Evolutionary conservation across 2,329 filamentous ascomycete species (phyloP).

Genomic region (Fusarium hainanense): DNA sequence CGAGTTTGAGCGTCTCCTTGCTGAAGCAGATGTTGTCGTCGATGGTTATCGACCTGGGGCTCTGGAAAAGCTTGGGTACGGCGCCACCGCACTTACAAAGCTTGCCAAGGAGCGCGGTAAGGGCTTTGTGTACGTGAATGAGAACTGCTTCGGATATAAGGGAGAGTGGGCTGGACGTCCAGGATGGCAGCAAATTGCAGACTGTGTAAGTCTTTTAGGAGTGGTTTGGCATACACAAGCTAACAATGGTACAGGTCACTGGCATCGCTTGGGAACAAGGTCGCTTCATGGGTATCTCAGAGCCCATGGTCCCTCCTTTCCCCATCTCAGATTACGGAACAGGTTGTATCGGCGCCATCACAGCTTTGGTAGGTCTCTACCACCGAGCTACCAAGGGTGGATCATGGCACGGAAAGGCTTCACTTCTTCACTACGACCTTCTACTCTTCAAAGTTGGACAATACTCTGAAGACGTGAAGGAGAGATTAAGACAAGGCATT

Average conservation of each 20-base stretch:
- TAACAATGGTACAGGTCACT: constrained; percentile 54
- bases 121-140: constrained; percentile 75
- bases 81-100: constrained; percentile 63
- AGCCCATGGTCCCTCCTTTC: constrained; percentile 74
- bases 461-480: constrained; percentile 65
- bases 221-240: not conserved
- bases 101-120: constrained; percentile 65
- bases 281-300: constrained; percentile 68
- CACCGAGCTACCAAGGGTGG: constrained; percentile 71
- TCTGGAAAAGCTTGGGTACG: constrained; percentile 72
- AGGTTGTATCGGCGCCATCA: constrained; percentile 76
- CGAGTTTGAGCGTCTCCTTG: constrained; percentile 68
- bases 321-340: constrained; percentile 76
- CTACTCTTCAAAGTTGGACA: constrained; percentile 70
- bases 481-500: constrained; percentile 60
- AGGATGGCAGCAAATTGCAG: constrained; percentile 79
- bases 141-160: constrained; percentile 75
- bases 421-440: constrained; percentile 75
- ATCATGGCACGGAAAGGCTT: constrained; percentile 73
- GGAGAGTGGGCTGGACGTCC: constrained; percentile 71
- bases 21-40: constrained; percentile 71
- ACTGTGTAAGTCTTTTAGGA: constrained; percentile 58
- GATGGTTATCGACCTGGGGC: constrained; percentile 77
- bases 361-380: constrained; percentile 72
- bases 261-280: constrained; percentile 72